Evolutionary conservation across 2,329 filamentous ascomycete genomes (phyloP).

Genomic region (Trichoderma asperellum): DNA sequence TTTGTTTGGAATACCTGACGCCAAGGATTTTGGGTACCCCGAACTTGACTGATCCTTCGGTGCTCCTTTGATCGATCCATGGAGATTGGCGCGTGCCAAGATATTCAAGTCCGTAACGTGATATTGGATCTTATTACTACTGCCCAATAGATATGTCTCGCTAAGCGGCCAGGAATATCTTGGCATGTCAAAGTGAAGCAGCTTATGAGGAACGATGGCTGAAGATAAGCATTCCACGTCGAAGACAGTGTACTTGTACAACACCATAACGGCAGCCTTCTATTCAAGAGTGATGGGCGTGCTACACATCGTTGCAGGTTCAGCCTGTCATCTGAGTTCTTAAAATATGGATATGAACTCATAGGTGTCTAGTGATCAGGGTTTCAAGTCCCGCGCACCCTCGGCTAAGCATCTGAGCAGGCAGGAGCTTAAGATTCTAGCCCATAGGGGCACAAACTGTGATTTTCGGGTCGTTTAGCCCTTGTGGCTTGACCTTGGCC

Average conservation of each 20-base stretch:
- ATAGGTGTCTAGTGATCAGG: neutral
- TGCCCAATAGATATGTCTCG: neutral
- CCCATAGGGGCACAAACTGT: neutral
- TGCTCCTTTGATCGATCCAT: conserved; percentile 22
- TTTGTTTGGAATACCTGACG: neutral
- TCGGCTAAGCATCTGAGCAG: neutral
- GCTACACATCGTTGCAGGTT: neutral
- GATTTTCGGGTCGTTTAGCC: neutral
- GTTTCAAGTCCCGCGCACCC: neutral
- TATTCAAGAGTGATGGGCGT: neutral
- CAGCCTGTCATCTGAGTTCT: too few species aligned
- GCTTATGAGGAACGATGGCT: neutral
- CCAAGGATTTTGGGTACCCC: neutral
- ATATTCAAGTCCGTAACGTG: neutral
- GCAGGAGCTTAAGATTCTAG: neutral
- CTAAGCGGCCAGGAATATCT: conserved; percentile 4
- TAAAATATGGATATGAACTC: neutral
- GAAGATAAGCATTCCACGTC: conserved; percentile 22
- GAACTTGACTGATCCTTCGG: neutral
- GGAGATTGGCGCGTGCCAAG: conserved; percentile 24
- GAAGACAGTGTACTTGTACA: conserved; percentile 9
- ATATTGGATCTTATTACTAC: neutral
- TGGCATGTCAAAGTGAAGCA: neutral
- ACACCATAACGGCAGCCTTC: neutral
- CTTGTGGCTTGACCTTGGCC: neutral